Percentiles rank a stretch among this genome's conserved stretches.
These are phyloP conservation scores for Cucumis melo DNA, from an alignment of 306 rosid genomes.

Conservation along the genomic window DNA sequence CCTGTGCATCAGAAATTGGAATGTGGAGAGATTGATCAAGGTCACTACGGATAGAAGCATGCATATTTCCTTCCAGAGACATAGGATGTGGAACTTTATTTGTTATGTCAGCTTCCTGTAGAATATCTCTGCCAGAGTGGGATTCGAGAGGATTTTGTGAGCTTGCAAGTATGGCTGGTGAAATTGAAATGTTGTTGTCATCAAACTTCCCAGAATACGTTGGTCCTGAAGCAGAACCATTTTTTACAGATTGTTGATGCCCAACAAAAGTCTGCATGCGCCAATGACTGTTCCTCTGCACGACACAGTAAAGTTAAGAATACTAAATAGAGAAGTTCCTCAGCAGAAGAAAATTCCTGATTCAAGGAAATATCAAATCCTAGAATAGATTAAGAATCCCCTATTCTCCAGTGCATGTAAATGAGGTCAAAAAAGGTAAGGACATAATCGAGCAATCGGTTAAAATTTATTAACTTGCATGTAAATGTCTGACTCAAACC, in stretches of 20 bases:
- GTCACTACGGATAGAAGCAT: constrained; percentile 52
- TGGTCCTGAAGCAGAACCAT: constrained; percentile 46
- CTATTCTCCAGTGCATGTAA: background rate
- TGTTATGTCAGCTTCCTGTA: constrained; percentile 46
- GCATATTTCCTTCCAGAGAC: constrained; percentile 35
- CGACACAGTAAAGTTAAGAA: constrained; percentile 3
- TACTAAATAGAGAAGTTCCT: constrained; percentile 8
- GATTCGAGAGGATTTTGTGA: constrained; percentile 42
- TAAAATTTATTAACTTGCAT: background rate
- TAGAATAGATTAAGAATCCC: background rate
- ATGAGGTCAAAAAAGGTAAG: background rate
- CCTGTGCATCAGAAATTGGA: constrained; percentile 52
- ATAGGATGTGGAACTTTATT: constrained; percentile 40
- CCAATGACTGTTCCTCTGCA: constrained; percentile 98
- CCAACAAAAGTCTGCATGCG: constrained; percentile 67
- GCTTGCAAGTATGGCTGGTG: constrained; percentile 46
- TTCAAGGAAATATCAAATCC: background rate
- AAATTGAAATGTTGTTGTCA: constrained; percentile 45
- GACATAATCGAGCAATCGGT: background rate
- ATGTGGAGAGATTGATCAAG: constrained; percentile 59
- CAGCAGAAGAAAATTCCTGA: background rate
- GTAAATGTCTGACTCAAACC: background rate
- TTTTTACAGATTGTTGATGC: constrained; percentile 50
- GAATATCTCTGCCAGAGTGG: constrained; percentile 39
- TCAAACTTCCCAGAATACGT: constrained; percentile 72